A percentile compares a stretch with the other conserved stretches of the same genome.
These are phyloP conservation scores for Leishmania lainsoni DNA, from an alignment of 208 protist species.

Conservation along the genomic window DNA sequence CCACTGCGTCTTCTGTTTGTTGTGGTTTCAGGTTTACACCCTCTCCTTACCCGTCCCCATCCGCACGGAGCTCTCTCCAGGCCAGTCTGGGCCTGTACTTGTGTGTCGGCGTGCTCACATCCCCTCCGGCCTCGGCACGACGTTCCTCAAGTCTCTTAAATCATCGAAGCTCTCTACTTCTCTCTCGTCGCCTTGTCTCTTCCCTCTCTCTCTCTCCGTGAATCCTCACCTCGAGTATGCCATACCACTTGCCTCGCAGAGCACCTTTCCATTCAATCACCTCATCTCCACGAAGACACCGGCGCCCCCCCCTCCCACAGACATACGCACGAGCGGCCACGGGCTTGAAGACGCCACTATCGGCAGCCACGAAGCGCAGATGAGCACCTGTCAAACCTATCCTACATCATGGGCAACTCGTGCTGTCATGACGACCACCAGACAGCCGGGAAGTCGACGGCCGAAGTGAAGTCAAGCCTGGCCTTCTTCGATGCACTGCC, in stretches of 20 bases:
- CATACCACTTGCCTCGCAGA: not conserved
- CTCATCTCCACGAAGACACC: not conserved
- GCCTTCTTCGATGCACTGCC: constrained; percentile 41
- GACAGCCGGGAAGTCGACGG: constrained; percentile 1
- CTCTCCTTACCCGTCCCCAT: no score
- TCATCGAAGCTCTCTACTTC: not conserved
- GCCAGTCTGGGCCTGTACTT: not conserved
- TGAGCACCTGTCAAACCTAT: not conserved
- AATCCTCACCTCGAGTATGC: not conserved
- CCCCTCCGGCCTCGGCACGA: not conserved
- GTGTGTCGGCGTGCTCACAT: not conserved
- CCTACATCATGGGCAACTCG: constrained; percentile 2
- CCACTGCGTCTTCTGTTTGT: not conserved
- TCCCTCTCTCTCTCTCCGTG: not conserved
- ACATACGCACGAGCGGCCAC: not conserved
- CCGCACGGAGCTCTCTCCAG: no score
- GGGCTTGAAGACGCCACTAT: not conserved
- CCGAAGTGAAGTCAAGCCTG: constrained; percentile 2
- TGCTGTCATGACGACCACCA: not conserved
- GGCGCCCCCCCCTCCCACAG: not conserved
- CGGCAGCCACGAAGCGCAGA: not conserved
- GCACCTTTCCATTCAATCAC: not conserved
- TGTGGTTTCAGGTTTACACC: not conserved
- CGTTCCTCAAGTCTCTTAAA: not conserved
- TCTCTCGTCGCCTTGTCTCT: not conserved